Base-by-base conservation (phyloP, 306 rosid genomes). In the Aeschynomene evenia region DNA sequence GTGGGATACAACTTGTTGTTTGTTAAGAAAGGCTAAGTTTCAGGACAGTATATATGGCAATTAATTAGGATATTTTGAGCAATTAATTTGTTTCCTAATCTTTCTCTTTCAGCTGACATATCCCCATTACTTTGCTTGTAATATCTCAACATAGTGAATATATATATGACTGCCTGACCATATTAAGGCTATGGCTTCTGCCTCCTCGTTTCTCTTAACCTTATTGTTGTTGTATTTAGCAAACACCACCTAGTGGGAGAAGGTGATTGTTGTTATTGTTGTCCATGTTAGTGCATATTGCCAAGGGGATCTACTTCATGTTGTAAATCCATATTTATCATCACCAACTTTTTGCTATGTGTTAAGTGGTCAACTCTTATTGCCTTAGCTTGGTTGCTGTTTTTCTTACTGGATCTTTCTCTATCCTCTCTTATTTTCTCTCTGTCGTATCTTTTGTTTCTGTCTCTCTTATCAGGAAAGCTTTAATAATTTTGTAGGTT, bases 401-500 rank as follows among this genome's bases (percentile, higher is more conserved):
- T 51, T 9, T n/a, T 34, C 36, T 22, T 16, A 24, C 2, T 51
- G 31, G 33, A 18, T 21, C 42, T 68, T 33, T 51, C 61, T 59
- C 57, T 61, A 56, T 31, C 63, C 48, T 52, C 49, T 39, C 16
- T 14, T 70, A 29, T 34, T 36, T 31, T 64, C 21, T 56, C 42
- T 14, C 6, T 54, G 13, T 21, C 36, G 16, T 26, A 26, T 2
- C 31, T 26, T 4, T 26, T 26, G 24, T 57, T 15, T 19, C 23
- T 36, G 12, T 40, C 63, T 6, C 26, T 20, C 56, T 4, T 20
- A 10, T 24, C 16, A 2, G 21, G 6, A 67, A 75, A 24, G n/a
- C 19, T 67, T 26, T 58, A 13, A 14, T 52, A 53, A 43, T 74
- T 40, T 45, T 80, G 80, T 58, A 93, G 98, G 75, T 93, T 61